Percentiles rank a stretch among this genome's conserved stretches.
phyloP scores from a whole-genome alignment of 768 basidiomycete genomes.

The Amanita rimosa region DNA sequence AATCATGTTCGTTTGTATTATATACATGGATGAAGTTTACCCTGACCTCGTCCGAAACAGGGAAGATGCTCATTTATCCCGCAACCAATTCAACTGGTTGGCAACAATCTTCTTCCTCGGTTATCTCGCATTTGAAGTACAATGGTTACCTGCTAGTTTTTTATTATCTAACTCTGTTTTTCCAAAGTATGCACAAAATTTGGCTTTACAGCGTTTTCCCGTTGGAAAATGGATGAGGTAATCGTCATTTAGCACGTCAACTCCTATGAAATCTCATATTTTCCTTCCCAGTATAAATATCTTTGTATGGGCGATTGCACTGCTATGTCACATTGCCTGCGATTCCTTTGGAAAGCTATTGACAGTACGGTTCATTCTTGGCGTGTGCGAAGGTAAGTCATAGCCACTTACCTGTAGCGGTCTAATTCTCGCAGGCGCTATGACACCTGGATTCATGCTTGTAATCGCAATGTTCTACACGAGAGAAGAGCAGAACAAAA shows the following conservation, averaged over 20 bases:
- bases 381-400: conserved; percentile 51
- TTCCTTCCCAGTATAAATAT: conserved; percentile 44
- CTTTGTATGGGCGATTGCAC: conserved; percentile 58
- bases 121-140: conserved; percentile 44
- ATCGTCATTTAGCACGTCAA: neutral
- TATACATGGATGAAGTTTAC: neutral
- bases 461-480: conserved; percentile 82
- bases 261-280: neutral
- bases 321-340: conserved; percentile 53
- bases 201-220: conserved; percentile 64
- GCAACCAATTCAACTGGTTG: conserved; percentile 70
- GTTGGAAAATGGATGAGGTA: conserved; percentile 84
- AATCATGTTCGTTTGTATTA: conserved; percentile 34
- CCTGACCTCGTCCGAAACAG: conserved; percentile 18
- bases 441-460: conserved; percentile 75
- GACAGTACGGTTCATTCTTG: conserved; percentile 64
- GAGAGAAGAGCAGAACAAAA: conserved; percentile 57
- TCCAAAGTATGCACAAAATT: conserved; percentile 62
- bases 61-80: conserved; percentile 39
- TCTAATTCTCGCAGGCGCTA: conserved; percentile 33
- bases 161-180: conserved; percentile 11
- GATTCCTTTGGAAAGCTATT: conserved; percentile 62
- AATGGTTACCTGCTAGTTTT: conserved; percentile 7
- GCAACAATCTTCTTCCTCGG: conserved; percentile 70
- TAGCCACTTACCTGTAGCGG: neutral